Conservation (phyloP, 345 rosid genomes). For the Carallia brachiata region DNA sequence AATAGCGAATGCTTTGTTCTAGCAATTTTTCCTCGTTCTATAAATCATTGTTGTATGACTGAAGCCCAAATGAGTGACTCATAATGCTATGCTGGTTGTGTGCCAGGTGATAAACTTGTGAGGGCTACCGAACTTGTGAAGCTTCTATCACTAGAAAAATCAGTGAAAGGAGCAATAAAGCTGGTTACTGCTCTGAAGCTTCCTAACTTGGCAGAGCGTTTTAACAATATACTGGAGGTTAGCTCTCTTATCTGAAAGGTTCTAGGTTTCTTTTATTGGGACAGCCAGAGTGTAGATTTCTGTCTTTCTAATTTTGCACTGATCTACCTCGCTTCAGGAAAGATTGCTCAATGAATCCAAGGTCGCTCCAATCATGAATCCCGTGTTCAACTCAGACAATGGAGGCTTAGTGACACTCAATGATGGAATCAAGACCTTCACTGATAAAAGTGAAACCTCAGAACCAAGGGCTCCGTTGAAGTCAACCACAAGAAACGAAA, state of each 20-base stretch:
- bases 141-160: slow-evolving; percentile 71
- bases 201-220: slow-evolving; percentile 84
- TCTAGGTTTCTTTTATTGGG: not conserved
- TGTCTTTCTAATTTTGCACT: slow-evolving; percentile 5
- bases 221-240: slow-evolving; percentile 81
- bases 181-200: slow-evolving; percentile 87
- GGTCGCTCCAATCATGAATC: slow-evolving; percentile 15
- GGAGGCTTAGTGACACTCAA: slow-evolving; percentile 15
- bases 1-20: not conserved
- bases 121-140: slow-evolving; percentile 79
- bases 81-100: slow-evolving; percentile 7
- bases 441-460: slow-evolving; percentile 35
- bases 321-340: slow-evolving; percentile 47
- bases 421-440: slow-evolving; percentile 22
- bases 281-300: not conserved
- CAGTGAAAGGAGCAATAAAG: slow-evolving; percentile 85
- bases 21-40: not conserved
- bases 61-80: not conserved
- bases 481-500: slow-evolving; percentile 30
- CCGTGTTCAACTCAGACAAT: slow-evolving; percentile 16
- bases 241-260: slow-evolving; percentile 2
- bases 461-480: slow-evolving; percentile 22
- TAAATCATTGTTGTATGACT: not conserved
- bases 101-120: slow-evolving; percentile 76
- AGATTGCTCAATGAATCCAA: slow-evolving; percentile 59